A percentile compares a stretch with the other conserved stretches of the same genome.
These are phyloP conservation scores for Sporothrix schenckii DNA, from an alignment of 2,329 filamentous ascomycete genomes.

Conservation along the genomic window DNA sequence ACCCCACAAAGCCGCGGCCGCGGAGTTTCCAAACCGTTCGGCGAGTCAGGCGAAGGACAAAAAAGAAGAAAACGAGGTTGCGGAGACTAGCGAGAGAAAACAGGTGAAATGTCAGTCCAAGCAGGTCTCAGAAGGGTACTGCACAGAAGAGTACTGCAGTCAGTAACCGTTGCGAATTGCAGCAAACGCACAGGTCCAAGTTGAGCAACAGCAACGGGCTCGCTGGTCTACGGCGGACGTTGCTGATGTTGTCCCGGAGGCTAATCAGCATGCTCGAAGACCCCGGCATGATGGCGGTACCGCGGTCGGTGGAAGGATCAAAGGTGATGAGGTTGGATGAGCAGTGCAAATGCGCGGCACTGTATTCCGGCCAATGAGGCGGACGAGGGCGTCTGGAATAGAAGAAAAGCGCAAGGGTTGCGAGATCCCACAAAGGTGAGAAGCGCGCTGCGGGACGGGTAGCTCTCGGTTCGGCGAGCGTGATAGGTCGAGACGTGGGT, in stretches of 20 bases:
- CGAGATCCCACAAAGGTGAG: neutral
- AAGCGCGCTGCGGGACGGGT: neutral
- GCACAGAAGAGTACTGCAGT: too few species aligned
- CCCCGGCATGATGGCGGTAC: slow-evolving; percentile 58
- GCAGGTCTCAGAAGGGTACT: too few species aligned
- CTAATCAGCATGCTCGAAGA: slow-evolving; percentile 71
- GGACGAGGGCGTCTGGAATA: neutral
- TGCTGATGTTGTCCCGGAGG: slow-evolving; percentile 67
- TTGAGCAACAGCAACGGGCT: slow-evolving; percentile 64
- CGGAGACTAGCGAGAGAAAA: slow-evolving; percentile 60
- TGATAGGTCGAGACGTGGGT: neutral
- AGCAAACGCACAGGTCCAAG: slow-evolving; percentile 65
- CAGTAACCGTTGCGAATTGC: neutral
- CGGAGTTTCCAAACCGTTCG: slow-evolving; percentile 81
- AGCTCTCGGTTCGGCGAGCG: neutral
- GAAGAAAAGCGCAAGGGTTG: slow-evolving; percentile 5
- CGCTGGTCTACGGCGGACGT: slow-evolving; percentile 60
- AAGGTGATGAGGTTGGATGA: neutral
- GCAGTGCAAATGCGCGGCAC: neutral
- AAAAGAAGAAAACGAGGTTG: slow-evolving; percentile 86
- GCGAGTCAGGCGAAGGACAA: slow-evolving; percentile 80
- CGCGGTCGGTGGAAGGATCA: neutral
- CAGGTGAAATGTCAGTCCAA: neutral
- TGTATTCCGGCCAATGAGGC: neutral
- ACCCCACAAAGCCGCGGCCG: slow-evolving; percentile 84